Base-by-base conservation (phyloP, 352 stramenopile genomes). In the Pythium rhizo-oryzae region DNA sequence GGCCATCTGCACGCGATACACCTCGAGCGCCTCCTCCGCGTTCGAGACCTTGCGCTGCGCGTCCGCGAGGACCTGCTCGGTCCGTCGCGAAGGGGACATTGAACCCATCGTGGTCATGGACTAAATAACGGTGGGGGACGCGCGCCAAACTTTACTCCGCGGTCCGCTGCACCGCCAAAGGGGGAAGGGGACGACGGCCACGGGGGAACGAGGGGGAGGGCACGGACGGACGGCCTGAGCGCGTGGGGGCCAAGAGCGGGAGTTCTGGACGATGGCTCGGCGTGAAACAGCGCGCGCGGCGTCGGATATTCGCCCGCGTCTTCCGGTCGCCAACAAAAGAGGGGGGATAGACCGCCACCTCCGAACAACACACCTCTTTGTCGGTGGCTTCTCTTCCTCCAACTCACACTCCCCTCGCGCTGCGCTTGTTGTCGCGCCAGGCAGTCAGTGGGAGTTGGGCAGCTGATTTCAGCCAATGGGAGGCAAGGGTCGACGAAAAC, bases 1-100 rank as follows among this genome's bases (percentile, higher is more conserved):
- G 21, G 65, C 58, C 47, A 80, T 65, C 69, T 93, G 87, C 53
- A 60, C 56, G 52, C 80, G 76, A 59, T 90, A 93, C 59, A 79
- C 71, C 19, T 79, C 79, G 19, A 89, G 71, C 7, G 82, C 59
- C 53, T 92, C 83, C 57, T 93, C 80, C 18, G 86, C 86, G 59
- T 89, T 85, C 43, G 80, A 78, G 59, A 94, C 83, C 62, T 94
- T 94, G 66, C 73, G 78, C 35, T 82, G 80, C 25, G 86, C 86
- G 35, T 94, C 86, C 6, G 82, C 84, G 33, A 94, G 78, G 62
- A 90, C 69, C 62, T 67, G 69, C 35, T 75, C 69, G 11, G 69
- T 75, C 55, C 69, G 51, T 35, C 58, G 41, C 24, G 69, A 75
- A 12, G 56, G 57, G 33, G 69, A 71, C 47, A 67, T 63, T 44